These are phyloP conservation scores for Lyophyllum decastes DNA, from an alignment of 768 basidiomycete genomes.

Conservation along the genomic window DNA sequence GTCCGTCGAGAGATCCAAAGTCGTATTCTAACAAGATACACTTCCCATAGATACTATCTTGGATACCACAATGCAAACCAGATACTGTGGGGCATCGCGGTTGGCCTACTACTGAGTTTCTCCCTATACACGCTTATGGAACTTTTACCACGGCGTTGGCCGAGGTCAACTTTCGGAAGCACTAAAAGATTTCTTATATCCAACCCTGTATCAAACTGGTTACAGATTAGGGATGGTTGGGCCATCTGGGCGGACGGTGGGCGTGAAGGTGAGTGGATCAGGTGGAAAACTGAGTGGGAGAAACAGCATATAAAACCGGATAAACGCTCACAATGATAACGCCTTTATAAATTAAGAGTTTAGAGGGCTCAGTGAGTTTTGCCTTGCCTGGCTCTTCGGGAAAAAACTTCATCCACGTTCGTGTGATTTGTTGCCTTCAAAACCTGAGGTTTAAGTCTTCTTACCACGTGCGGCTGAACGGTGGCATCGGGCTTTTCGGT, in stretches of 20 bases:
- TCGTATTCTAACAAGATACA: neutral
- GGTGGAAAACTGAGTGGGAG: slow-evolving; percentile 66
- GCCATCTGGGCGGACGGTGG: slow-evolving; percentile 80
- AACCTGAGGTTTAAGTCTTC: neutral
- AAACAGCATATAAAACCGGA: slow-evolving; percentile 23
- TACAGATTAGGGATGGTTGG: slow-evolving; percentile 82
- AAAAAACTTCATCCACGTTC: neutral
- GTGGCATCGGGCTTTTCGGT: neutral
- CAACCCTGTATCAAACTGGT: slow-evolving; percentile 63
- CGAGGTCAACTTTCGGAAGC: slow-evolving; percentile 54
- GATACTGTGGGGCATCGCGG: slow-evolving; percentile 71
- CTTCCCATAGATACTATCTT: slow-evolving; percentile 56
- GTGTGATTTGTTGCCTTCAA: neutral
- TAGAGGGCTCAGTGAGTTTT: neutral
- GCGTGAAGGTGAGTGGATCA: slow-evolving; percentile 65
- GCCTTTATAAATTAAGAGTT: neutral
- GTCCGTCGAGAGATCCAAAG: slow-evolving; percentile 10
- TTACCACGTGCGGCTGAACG: neutral
- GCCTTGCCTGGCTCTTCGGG: neutral
- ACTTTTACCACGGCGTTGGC: slow-evolving; percentile 54
- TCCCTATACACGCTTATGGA: slow-evolving; percentile 58
- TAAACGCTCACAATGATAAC: slow-evolving; percentile 21
- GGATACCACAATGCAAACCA: slow-evolving; percentile 76
- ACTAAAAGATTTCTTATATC: slow-evolving; percentile 48
- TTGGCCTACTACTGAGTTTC: slow-evolving; percentile 59